phyloP scores from a whole-genome alignment of 2,329 filamentous ascomycete genomes.

The Pseudocercospora macadamiae region DNA sequence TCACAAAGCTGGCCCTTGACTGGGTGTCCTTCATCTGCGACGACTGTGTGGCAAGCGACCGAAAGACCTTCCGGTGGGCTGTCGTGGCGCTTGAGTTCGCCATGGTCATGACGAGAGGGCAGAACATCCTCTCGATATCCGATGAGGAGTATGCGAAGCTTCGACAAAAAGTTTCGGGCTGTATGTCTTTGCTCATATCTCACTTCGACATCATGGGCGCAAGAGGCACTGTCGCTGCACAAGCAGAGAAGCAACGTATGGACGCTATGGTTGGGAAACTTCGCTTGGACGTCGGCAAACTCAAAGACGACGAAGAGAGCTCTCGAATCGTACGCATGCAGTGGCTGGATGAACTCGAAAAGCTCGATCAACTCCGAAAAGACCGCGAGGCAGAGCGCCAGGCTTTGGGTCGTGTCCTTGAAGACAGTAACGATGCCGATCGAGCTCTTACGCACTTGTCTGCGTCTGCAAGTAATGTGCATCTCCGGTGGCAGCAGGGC shows the following conservation, averaged over 20 bases:
- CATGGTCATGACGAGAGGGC: conserved; percentile 94
- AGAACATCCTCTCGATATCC: conserved; percentile 87
- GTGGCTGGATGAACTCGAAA: conserved; percentile 71
- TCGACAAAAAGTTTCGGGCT: conserved; percentile 87
- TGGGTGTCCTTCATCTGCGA: conserved; percentile 99
- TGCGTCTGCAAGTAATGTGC: conserved; percentile 91
- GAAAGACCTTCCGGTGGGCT: conserved; percentile 96
- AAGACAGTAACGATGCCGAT: conserved; percentile 94
- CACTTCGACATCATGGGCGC: conserved; percentile 99
- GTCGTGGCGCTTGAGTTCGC: conserved; percentile 94
- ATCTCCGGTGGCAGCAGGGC: conserved; percentile 97
- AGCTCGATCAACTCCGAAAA: conserved; percentile 76
- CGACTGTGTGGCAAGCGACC: conserved; percentile 90
- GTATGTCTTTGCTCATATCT: conserved; percentile 95
- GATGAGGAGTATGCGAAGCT: conserved; percentile 84
- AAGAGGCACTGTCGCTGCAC: conserved; percentile 86
- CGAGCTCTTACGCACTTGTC: conserved; percentile 91
- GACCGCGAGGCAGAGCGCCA: conserved; percentile 83
- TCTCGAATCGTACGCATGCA: conserved; percentile 72
- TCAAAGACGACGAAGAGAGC: conserved; percentile 83
- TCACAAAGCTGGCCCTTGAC: conserved; percentile 89
- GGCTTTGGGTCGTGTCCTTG: conserved; percentile 84
- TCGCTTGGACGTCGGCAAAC: conserved; percentile 73
- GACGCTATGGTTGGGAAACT: conserved; percentile 77
- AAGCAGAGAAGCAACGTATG: conserved; percentile 86